Evolutionary conservation across 305 asterid species (phyloP).

Genomic region (Fraxinus floribunda): DNA sequence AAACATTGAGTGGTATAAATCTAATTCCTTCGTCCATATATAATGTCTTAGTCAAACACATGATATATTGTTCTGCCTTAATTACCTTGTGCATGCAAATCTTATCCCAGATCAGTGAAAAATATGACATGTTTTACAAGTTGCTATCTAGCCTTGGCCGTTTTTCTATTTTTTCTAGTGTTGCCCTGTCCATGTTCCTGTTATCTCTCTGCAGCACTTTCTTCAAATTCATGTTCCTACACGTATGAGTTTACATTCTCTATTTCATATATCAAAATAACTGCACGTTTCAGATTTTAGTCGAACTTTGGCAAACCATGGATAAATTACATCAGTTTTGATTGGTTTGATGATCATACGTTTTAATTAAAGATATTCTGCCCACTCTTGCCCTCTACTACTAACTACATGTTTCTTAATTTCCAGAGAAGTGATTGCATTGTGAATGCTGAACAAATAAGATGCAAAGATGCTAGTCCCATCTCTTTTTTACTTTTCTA

Average conservation of each 20-base stretch:
- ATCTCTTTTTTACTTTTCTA: neutral
- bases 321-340: neutral
- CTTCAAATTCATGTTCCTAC: neutral
- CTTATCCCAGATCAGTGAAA: neutral
- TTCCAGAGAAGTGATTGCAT: neutral
- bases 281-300: neutral
- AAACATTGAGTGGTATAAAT: neutral
- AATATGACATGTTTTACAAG: neutral
- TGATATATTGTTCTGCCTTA: neutral
- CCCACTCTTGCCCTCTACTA: neutral
- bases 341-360: neutral
- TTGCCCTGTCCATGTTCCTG: too few species aligned
- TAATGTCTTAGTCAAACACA: neutral
- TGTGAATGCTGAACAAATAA: neutral
- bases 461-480: neutral
- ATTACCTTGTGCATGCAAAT: neutral
- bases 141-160: too few species aligned
- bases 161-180: too few species aligned
- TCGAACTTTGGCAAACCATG: neutral
- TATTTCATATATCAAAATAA: neutral
- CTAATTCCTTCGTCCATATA: neutral
- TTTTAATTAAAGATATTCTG: neutral
- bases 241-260: neutral
- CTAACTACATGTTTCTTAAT: neutral
- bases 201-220: too few species aligned